These are phyloP conservation scores for Allium cepa DNA, from an alignment of 106 monocot species.

Conservation along the genomic window DNA sequence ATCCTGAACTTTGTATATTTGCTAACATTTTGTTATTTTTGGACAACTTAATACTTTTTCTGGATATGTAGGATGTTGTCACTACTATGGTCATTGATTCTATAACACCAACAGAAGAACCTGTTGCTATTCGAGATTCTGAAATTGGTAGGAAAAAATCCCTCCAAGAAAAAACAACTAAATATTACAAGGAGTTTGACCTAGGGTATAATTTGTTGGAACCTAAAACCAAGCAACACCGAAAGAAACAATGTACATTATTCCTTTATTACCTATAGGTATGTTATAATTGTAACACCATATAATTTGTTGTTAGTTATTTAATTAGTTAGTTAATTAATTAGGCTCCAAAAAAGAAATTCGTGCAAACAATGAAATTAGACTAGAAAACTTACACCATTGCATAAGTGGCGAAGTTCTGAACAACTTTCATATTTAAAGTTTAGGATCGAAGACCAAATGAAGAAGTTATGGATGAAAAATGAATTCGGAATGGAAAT, in stretches of 20 bases:
- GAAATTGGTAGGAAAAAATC: slow-evolving; percentile 95
- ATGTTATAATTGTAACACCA: not conserved
- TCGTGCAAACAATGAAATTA: too few species aligned
- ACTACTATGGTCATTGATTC: slow-evolving; percentile 47
- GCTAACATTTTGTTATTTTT: too few species aligned
- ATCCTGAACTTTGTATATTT: not conserved
- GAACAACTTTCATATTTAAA: too few species aligned
- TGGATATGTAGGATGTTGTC: slow-evolving; percentile 59
- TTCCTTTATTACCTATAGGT: not conserved
- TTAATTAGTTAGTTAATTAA: too few species aligned
- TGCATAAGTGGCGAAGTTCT: too few species aligned
- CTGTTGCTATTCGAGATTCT: slow-evolving; percentile 93
- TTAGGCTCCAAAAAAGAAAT: too few species aligned
- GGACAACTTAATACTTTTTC: not conserved
- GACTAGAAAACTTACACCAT: too few species aligned
- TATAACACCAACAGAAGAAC: slow-evolving; percentile 81
- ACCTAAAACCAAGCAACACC: slow-evolving; percentile 78
- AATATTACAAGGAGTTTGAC: slow-evolving; percentile 95
- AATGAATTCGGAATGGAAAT: too few species aligned
- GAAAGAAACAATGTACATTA: slow-evolving; percentile 62
- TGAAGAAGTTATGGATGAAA: too few species aligned
- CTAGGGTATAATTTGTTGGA: slow-evolving; percentile 78
- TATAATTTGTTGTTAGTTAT: too few species aligned
- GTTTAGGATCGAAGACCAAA: too few species aligned
- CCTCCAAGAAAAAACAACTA: slow-evolving; percentile 93